Percentiles rank a stretch among this genome's conserved stretches.
Evolutionary conservation across 106 monocot species (phyloP).

Genomic region (Narthecium ossifragum): DNA sequence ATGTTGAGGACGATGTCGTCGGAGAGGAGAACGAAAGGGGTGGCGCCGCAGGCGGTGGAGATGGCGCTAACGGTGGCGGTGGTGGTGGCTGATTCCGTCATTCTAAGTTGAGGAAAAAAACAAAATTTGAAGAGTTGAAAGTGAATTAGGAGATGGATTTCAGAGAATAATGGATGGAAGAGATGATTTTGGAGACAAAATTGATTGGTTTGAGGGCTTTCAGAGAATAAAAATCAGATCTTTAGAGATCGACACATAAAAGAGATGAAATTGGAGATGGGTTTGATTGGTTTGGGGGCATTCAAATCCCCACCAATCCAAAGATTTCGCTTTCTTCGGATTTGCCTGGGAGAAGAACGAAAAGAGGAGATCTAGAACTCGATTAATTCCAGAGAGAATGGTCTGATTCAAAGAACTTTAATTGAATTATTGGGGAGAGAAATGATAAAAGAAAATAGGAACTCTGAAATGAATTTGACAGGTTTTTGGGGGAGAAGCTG

Average conservation of each 20-base stretch:
- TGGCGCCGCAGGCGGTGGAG: too few species aligned
- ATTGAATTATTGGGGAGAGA: too few species aligned
- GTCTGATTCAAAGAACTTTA: too few species aligned
- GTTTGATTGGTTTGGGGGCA: background rate
- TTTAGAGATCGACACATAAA: background rate
- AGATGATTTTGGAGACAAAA: background rate
- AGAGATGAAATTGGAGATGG: background rate
- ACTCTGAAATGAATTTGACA: too few species aligned
- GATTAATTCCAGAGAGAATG: too few species aligned
- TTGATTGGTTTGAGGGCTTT: background rate
- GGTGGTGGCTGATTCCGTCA: too few species aligned
- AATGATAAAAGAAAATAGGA: too few species aligned
- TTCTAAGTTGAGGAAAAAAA: background rate
- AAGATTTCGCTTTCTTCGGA: too few species aligned
- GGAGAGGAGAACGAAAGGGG: constrained; percentile 39
- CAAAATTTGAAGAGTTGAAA: background rate
- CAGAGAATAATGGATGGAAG: background rate
- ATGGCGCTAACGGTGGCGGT: too few species aligned
- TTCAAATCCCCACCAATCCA: background rate
- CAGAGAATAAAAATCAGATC: background rate
- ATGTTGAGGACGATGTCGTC: constrained; percentile 75
- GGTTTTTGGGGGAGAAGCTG: too few species aligned
- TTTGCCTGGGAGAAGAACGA: too few species aligned
- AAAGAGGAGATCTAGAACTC: too few species aligned
- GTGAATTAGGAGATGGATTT: background rate